A percentile compares a stretch with the other conserved stretches of the same genome.
Conservation (phyloP, 2,329 filamentous ascomycete genomes). For the Orbilia blumenaviensis region DNA sequence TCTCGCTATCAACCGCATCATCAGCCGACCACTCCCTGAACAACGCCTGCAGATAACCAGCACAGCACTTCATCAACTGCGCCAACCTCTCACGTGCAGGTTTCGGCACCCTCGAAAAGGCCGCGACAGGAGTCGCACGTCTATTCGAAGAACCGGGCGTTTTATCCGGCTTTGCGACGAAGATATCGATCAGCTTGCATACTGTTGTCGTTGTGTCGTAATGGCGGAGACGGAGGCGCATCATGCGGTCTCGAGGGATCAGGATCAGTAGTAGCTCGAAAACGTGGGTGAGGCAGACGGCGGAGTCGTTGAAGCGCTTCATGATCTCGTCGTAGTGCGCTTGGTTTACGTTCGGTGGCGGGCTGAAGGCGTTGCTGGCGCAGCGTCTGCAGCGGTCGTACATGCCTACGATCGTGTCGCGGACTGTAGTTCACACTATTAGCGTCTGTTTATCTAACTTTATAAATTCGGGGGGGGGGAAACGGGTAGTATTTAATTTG, state of each 20-base stretch:
- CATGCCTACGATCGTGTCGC: conserved; percentile 8
- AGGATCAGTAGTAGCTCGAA: conserved; percentile 23
- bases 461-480: too few species aligned
- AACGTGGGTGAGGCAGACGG: conserved; percentile 3
- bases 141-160: not conserved
- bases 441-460: not conserved
- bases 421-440: not conserved
- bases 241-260: conserved; percentile 18
- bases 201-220: conserved; percentile 17
- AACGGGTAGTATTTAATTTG: too few species aligned
- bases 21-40: conserved; percentile 24
- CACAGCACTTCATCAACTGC: conserved; percentile 7
- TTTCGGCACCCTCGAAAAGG: conserved; percentile 29
- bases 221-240: conserved; percentile 33
- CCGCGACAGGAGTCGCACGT: not conserved
- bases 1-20: conserved; percentile 7
- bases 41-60: conserved; percentile 15
- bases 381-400: conserved; percentile 6
- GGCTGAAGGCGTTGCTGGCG: conserved; percentile 10
- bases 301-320: conserved; percentile 25
- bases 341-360: not conserved
- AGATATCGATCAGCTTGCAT: conserved; percentile 31
- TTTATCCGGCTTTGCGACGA: conserved; percentile 28
- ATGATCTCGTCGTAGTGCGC: not conserved
- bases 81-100: not conserved